Percentiles rank a stretch among this genome's conserved stretches.
Evolutionary conservation across 306 rosid genomes (phyloP).

Genomic region (Benincasa hispida): DNA sequence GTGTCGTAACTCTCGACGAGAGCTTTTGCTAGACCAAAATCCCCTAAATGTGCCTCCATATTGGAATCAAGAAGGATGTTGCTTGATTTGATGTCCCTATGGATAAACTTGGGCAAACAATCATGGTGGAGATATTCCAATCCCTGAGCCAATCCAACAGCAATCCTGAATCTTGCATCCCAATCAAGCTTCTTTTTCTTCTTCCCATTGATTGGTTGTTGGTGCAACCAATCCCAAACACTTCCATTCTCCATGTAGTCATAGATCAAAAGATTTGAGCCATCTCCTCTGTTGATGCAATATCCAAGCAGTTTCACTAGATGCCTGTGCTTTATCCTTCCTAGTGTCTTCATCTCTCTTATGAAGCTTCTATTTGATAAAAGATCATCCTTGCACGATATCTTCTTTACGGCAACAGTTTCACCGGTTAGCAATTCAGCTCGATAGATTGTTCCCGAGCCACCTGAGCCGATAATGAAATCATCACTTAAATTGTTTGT

Average conservation of each 20-base stretch:
- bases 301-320: conserved; percentile 81
- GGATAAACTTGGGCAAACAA: conserved; percentile 73
- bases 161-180: conserved; percentile 76
- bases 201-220: conserved; percentile 31
- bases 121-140: conserved; percentile 92
- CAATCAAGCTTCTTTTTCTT: conserved; percentile 54
- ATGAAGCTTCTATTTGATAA: conserved; percentile 58
- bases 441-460: conserved; percentile 80
- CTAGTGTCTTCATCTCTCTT: conserved; percentile 79
- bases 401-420: conserved; percentile 77
- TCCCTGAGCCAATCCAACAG: conserved; percentile 73
- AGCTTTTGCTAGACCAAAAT: conserved; percentile 79
- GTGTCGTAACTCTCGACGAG: conserved; percentile 49
- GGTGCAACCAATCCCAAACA: conserved; percentile 88
- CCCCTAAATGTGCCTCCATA: conserved; percentile 95
- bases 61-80: conserved; percentile 68
- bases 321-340: conserved; percentile 84
- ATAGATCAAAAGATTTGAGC: conserved; percentile 65
- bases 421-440: conserved; percentile 66
- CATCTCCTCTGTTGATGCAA: conserved; percentile 54
- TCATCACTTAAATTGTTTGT: conserved; percentile 63
- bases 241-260: conserved; percentile 92
- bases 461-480: conserved; percentile 82
- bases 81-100: conserved; percentile 83
- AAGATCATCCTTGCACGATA: conserved; percentile 62